A percentile compares a stretch with the other conserved stretches of the same genome.
Evolutionary conservation across 768 basidiomycete species (phyloP).

Genomic region (Coprinopsis marcescibilis): DNA sequence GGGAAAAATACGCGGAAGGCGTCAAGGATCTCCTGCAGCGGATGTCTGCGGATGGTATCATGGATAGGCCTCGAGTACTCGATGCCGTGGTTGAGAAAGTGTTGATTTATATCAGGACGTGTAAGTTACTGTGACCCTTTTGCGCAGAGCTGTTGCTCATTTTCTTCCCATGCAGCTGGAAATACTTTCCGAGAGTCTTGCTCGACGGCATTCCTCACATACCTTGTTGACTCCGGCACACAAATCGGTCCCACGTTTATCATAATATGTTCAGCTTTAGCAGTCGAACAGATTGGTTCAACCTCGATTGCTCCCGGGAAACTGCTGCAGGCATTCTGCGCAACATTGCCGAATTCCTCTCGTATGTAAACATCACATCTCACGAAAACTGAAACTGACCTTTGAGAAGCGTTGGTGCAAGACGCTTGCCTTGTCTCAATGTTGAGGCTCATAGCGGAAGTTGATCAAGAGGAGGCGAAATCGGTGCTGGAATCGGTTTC

Average conservation of each 20-base stretch:
- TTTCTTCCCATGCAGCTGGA: slow-evolving; percentile 28
- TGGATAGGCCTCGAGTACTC: slow-evolving; percentile 36
- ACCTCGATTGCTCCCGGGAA: slow-evolving; percentile 14
- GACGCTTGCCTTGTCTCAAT: slow-evolving; percentile 70
- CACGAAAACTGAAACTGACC: neutral
- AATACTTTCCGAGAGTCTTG: slow-evolving; percentile 36
- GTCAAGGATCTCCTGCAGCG: slow-evolving; percentile 37
- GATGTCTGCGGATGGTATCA: slow-evolving; percentile 27
- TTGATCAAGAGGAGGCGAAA: slow-evolving; percentile 43
- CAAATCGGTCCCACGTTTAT: slow-evolving; percentile 48
- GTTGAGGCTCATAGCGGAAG: slow-evolving; percentile 58
- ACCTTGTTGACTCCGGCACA: slow-evolving; percentile 47
- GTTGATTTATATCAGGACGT: slow-evolving; percentile 42
- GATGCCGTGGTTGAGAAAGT: slow-evolving; percentile 54
- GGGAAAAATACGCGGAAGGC: slow-evolving; percentile 51
- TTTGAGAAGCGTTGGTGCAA: slow-evolving; percentile 56
- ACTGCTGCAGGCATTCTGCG: slow-evolving; percentile 13
- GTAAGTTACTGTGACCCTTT: slow-evolving; percentile 28
- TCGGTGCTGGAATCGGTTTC: slow-evolving; percentile 38
- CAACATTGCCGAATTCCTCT: slow-evolving; percentile 18
- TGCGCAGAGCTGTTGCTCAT: neutral
- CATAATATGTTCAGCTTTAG: slow-evolving; percentile 40
- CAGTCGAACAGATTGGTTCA: slow-evolving; percentile 13
- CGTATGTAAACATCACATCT: slow-evolving; percentile 8
- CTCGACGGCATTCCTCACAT: slow-evolving; percentile 38